Evolutionary conservation across 2,329 filamentous ascomycete species (phyloP), one percentile per base, ranked within the genome.

Genomic region (Penicillium decumbens): DNA sequence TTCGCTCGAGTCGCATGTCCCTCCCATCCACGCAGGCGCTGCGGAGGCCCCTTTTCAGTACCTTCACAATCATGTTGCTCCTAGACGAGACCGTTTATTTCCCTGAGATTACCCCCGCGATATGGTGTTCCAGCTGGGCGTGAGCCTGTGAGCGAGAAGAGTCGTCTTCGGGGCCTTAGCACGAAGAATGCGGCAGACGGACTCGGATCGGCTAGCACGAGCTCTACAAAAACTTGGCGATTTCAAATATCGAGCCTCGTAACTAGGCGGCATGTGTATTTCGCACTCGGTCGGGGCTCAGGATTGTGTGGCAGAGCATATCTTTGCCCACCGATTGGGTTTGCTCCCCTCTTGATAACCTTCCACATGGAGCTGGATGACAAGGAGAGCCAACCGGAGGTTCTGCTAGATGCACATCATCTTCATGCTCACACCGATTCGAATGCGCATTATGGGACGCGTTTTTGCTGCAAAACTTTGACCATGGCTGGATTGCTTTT

Each of bases 1-100:
- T 41, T 38, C 43, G 49, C 41, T 43, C 49, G 47, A 51, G 45
- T 56, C 58, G 58, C 58, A 61, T 51, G 51, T 25, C 46, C 45
- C 41, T 50, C 37, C 48, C 46, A 41, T 28, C 37, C 43, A 47
- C 55, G 47, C 56, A 49, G 46, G 9, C 45, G 30, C 46, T 48
- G 44, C 53, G 42, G 45, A 39, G 38, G 29, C 44, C 20, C 48
- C 29, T 47, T 39, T 41, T 41, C 45, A 42, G 40, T 35, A 47
- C 28, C 39, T 25, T 41, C 37, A 37, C 35, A n/a, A 49, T 44
- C 39, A 24, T 45, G 24, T 15, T 7, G 23, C 3, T 28, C 6
- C 35, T 28, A 12, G 33, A 15, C 15, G 29, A 18, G 35, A 3
- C 9, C 6, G 6, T 10, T 12, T 29, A 4, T 6, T 3, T 24